These are phyloP conservation scores for Cordyceps fumosorosea DNA, from an alignment of 2,329 filamentous ascomycete genomes.

Conservation along the genomic window DNA sequence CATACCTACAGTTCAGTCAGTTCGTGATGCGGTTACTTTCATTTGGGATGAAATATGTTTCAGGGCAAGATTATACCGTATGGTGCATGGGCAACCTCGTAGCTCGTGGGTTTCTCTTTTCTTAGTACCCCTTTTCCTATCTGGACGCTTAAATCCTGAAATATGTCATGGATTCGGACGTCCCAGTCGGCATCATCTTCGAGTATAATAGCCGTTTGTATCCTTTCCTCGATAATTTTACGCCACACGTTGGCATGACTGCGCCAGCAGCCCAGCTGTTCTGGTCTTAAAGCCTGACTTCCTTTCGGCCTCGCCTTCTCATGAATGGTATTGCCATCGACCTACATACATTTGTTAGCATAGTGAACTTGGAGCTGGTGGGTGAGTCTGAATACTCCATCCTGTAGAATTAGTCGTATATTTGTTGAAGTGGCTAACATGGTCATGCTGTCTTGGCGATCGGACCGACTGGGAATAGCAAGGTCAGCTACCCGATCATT, in stretches of 20 bases:
- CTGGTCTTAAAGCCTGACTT: not conserved
- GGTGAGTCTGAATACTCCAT: not conserved
- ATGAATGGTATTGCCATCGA: not conserved
- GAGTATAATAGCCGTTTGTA: not conserved
- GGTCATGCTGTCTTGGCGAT: conserved; percentile 1
- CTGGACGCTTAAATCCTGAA: not conserved
- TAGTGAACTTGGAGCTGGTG: too few species aligned
- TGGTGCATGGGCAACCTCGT: not conserved
- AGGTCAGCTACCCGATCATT: too few species aligned
- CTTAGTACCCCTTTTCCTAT: not conserved
- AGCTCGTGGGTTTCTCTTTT: not conserved
- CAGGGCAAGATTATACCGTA: not conserved
- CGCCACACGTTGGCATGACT: not conserved
- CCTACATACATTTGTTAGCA: too few species aligned
- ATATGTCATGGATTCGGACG: not conserved
- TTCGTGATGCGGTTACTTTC: too few species aligned
- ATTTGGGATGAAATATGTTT: too few species aligned
- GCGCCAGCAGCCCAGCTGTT: not conserved
- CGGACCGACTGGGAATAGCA: not conserved
- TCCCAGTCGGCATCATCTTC: conserved; percentile 1
- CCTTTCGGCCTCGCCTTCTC: not conserved
- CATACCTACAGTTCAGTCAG: too few species aligned
- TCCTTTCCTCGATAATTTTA: not conserved
- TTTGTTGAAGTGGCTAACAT: not conserved
- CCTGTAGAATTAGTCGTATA: not conserved